These are phyloP conservation scores for Podila epigama DNA, from an alignment of 192 early-diverging fungal species.

Conservation along the genomic window DNA sequence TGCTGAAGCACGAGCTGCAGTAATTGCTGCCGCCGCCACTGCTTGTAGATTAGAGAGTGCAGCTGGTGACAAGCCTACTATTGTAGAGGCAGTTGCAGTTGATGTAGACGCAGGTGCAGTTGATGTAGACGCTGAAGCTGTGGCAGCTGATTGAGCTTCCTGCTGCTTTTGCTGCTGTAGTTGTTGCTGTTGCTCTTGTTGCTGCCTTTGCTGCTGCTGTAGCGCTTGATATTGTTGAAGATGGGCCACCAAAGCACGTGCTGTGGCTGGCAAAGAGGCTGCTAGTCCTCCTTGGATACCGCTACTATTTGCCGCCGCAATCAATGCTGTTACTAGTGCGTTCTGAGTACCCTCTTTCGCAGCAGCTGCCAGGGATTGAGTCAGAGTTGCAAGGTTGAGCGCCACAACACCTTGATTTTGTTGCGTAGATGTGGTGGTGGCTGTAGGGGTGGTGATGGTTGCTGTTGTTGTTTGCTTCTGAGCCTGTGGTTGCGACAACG, in stretches of 20 bases:
- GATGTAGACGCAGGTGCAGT: not conserved
- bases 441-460: not conserved
- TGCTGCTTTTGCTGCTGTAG: not conserved
- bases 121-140: not conserved
- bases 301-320: slow-evolving; percentile 36
- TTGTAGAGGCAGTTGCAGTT: not conserved
- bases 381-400: slow-evolving; percentile 18
- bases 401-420: slow-evolving; percentile 22
- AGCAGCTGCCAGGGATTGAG: slow-evolving; percentile 33
- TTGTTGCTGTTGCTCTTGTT: slow-evolving; percentile 11
- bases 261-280: slow-evolving; percentile 26
- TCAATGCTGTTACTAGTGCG: slow-evolving; percentile 27
- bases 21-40: not conserved
- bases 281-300: slow-evolving; percentile 39
- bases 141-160: not conserved
- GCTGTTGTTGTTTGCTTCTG: not conserved
- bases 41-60: slow-evolving; percentile 10
- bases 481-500: not conserved
- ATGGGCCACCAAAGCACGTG: slow-evolving; percentile 27
- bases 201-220: slow-evolving; percentile 17
- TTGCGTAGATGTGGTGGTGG: not conserved
- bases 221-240: slow-evolving; percentile 33
- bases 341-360: slow-evolving; percentile 28
- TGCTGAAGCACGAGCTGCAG: slow-evolving; percentile 1
- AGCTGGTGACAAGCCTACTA: not conserved